Conservation (phyloP, 2,329 filamentous ascomycete genomes). For the Pseudocercospora musae region DNA sequence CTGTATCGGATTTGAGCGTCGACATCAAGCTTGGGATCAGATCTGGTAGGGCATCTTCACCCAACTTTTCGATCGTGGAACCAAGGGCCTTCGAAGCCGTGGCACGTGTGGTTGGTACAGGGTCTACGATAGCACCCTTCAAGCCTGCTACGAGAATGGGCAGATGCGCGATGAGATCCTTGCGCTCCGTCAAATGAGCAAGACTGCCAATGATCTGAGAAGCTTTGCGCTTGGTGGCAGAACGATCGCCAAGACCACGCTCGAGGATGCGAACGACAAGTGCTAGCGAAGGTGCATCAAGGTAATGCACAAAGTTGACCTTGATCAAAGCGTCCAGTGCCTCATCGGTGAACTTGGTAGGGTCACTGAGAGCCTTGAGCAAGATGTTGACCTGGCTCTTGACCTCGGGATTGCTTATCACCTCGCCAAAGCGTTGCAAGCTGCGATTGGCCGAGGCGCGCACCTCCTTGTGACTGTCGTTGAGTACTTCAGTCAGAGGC, state of each 20-base stretch:
- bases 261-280: slow-evolving; percentile 94
- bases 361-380: slow-evolving; percentile 93
- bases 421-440: slow-evolving; percentile 95
- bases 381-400: slow-evolving; percentile 88
- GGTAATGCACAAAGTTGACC: slow-evolving; percentile 95
- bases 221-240: slow-evolving; percentile 92
- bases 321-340: slow-evolving; percentile 93
- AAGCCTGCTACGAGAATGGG: slow-evolving; percentile 89
- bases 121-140: slow-evolving; percentile 85
- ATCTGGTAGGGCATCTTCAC: slow-evolving; percentile 93
- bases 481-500: slow-evolving; percentile 86
- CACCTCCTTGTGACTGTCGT: slow-evolving; percentile 98
- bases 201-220: slow-evolving; percentile 97
- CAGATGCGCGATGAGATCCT: slow-evolving; percentile 85
- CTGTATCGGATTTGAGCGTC: slow-evolving; percentile 94
- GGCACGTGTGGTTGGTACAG: slow-evolving; percentile 91
- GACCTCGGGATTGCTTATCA: slow-evolving; percentile 96
- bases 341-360: slow-evolving; percentile 94
- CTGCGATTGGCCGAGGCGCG: slow-evolving; percentile 88
- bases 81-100: slow-evolving; percentile 94
- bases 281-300: slow-evolving; percentile 94
- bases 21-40: slow-evolving; percentile 97
- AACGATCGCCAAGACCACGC: slow-evolving; percentile 84
- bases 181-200: slow-evolving; percentile 93
- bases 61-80: slow-evolving; percentile 95